phyloP scores from a whole-genome alignment of 129 eudicot species.

The Mikania micrantha region DNA sequence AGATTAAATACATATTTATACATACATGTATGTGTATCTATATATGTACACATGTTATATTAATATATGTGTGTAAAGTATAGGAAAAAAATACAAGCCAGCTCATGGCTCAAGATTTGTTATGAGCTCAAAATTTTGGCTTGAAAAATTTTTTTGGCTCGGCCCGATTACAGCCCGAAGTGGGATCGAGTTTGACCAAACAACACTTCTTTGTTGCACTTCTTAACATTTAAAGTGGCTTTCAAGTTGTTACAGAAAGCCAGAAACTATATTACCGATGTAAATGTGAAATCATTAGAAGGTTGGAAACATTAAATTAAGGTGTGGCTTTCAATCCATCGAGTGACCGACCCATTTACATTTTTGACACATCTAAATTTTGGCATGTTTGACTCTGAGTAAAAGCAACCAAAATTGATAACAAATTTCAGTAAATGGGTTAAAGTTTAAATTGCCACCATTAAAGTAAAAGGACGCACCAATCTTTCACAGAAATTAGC shows the following conservation, averaged over 20 bases:
- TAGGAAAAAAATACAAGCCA: too few relatives aligned
- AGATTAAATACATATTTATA: too few relatives aligned
- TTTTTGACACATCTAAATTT: not conserved
- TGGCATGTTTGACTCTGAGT: not conserved
- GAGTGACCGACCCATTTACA: not conserved
- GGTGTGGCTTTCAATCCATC: not conserved
- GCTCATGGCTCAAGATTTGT: too few relatives aligned
- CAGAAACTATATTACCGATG: not conserved
- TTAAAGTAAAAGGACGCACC: constrained; percentile 36
- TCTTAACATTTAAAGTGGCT: not conserved
- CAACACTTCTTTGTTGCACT: not conserved
- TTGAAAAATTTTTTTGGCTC: too few relatives aligned
- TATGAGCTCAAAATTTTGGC: too few relatives aligned
- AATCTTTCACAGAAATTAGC: constrained; percentile 90
- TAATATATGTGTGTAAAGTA: too few relatives aligned
- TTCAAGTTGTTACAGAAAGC: not conserved
- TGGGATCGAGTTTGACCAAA: not conserved
- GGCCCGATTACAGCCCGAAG: too few relatives aligned
- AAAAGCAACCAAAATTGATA: not conserved
- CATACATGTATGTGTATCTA: too few relatives aligned
- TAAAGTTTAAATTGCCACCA: not conserved
- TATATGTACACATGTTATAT: too few relatives aligned
- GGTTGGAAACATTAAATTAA: not conserved
- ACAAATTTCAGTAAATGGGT: not conserved
- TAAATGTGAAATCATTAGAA: not conserved